These are phyloP conservation scores for Metarhizium anisopliae DNA, from an alignment of 2,329 filamentous ascomycete species.

Conservation along the genomic window DNA sequence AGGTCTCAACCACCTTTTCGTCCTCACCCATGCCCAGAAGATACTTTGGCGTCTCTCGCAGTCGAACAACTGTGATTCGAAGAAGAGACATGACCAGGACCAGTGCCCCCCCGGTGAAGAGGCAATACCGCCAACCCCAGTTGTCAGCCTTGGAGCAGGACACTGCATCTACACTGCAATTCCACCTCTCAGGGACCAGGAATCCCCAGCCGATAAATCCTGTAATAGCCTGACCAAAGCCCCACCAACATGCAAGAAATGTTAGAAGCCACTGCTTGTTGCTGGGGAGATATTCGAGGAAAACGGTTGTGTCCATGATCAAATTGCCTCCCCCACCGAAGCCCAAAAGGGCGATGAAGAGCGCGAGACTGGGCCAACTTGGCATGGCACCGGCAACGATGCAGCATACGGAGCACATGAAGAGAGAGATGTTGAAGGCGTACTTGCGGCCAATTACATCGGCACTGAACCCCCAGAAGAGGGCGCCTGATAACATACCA, in stretches of 20 bases:
- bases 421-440: constrained; percentile 59
- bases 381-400: constrained; percentile 59
- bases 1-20: constrained; percentile 37
- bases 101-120: constrained; percentile 35
- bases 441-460: constrained; percentile 60
- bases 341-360: constrained; percentile 53
- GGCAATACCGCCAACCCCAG: constrained; percentile 40
- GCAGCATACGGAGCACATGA: constrained; percentile 47
- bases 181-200: constrained; percentile 39
- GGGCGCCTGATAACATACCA: constrained; percentile 44
- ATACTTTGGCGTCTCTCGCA: constrained; percentile 41
- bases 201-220: constrained; percentile 36
- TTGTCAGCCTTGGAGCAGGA: constrained; percentile 38
- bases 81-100: constrained; percentile 35
- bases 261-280: constrained; percentile 38
- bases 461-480: constrained; percentile 61
- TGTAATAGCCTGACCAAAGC: constrained; percentile 39
- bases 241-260: constrained; percentile 40
- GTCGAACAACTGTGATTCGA: constrained; percentile 34
- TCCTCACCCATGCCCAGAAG: constrained; percentile 36
- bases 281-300: constrained; percentile 40
- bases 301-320: constrained; percentile 41
- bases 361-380: constrained; percentile 54
- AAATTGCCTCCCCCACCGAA: constrained; percentile 51
- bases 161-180: constrained; percentile 24